Percentiles rank a stretch among this genome's conserved stretches.
These are phyloP conservation scores for Dioscorea zingiberensis DNA, from an alignment of 106 monocot genomes.

Conservation along the genomic window DNA sequence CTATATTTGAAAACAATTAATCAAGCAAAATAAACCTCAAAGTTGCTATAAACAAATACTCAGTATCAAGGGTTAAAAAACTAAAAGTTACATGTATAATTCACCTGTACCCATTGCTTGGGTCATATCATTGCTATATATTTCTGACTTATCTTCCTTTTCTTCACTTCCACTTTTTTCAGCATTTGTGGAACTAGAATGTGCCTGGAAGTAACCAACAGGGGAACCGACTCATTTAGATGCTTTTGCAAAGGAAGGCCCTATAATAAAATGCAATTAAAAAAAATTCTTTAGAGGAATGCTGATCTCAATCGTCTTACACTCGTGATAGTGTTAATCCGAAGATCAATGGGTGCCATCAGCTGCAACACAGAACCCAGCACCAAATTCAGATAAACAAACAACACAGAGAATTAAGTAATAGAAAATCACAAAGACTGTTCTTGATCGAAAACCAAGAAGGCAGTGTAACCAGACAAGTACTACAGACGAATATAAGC, in stretches of 20 bases:
- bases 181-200: slow-evolving; percentile 34
- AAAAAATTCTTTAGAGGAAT: background rate
- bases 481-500: too few species aligned
- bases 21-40: background rate
- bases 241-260: background rate
- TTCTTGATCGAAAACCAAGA: too few species aligned
- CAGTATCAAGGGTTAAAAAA: background rate
- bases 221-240: background rate
- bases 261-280: background rate
- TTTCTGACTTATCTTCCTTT: slow-evolving; percentile 61
- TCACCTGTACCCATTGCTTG: slow-evolving; percentile 97
- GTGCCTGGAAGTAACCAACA: slow-evolving; percentile 37
- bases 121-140: slow-evolving; percentile 84
- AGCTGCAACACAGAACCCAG: too few species aligned
- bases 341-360: too few species aligned
- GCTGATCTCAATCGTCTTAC: slow-evolving; percentile 16
- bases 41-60: background rate
- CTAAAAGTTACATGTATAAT: slow-evolving; percentile 2
- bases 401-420: too few species aligned
- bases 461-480: too few species aligned
- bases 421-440: too few species aligned
- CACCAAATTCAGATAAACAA: too few species aligned
- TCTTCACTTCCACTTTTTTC: slow-evolving; percentile 40
- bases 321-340: background rate
- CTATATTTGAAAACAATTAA: background rate